Base-by-base conservation (phyloP, 805 yeast species). In the Kluyveromyces siamensis region DNA sequence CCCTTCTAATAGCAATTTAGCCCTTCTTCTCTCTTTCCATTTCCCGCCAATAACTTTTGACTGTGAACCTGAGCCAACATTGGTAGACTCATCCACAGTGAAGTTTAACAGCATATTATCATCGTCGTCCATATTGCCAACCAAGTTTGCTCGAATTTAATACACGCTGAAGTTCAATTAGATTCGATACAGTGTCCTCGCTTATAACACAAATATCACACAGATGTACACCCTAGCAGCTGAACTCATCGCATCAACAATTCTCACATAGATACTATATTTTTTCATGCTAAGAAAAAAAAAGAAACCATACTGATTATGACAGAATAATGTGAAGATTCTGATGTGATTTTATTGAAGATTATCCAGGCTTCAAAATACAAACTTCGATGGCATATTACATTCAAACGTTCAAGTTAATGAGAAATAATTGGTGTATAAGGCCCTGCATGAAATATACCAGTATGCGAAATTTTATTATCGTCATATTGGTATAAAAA, bases 1-100 rank as follows among this genome's bases (percentile, higher is more conserved):
- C 27, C 81, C 83, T 37, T 72, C 60, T 48, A 73, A 64, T 57
- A 76, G 71, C 56, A 61, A 60, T 58, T 79, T 81, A 50, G 78
- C 68, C 60, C 77, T 79, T 56, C 93, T 71, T 53, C 95, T 75
- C 49, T 87, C 95, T 57, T 77, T 83, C 96, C 96, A 87, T 54
- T 75, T 76, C 14, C 95, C 96, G 37, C 91, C 91, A 2, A 76
- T 71, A 2, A 80, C 75, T 59, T 75, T 80, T 7, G 69, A 54
- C 2, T 60, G 50, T 14, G 61, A 49, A 1, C 54, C 40, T 0
- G 52, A 50, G 14, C 56, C 51, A 41, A 53, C 45, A 41, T 58
- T 46, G 5, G 52, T 48, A 7, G 65, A 57, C 44, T 58, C 48
- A 21, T 60, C 59, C n/a, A 74, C 72, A 4, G 74, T 67, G 60